phyloP scores from a whole-genome alignment of 306 rosid genomes.

The Fragaria nilgerrensis region DNA sequence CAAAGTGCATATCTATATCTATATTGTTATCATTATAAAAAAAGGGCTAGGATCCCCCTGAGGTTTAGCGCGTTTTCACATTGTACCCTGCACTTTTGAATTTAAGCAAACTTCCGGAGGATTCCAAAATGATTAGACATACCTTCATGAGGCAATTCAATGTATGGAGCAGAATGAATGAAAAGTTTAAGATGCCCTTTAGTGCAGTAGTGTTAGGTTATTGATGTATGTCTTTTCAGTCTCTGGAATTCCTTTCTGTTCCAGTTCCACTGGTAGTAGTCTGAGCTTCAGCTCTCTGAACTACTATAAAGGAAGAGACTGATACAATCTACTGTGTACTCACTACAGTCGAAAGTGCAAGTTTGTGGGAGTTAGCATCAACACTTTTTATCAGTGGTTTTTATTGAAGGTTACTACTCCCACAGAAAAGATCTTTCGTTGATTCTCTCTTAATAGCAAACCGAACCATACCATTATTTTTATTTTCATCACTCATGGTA shows the following conservation, averaged over 20 bases:
- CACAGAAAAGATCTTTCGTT: too few species aligned
- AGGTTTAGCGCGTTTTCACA: neutral
- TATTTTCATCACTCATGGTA: too few species aligned
- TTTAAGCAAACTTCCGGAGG: neutral
- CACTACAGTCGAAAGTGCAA: neutral
- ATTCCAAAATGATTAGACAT: neutral
- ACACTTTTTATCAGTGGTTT: neutral
- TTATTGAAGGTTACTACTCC: neutral
- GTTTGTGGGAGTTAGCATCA: neutral
- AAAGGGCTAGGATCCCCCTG: neutral
- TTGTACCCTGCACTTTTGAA: neutral
- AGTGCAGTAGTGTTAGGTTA: neutral
- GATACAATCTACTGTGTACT: neutral
- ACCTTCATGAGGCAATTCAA: neutral
- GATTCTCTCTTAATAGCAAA: too few species aligned
- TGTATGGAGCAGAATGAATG: neutral
- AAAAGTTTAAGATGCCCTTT: neutral
- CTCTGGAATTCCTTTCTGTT: neutral
- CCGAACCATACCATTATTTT: too few species aligned
- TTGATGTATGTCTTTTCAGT: neutral
- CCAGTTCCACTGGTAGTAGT: neutral
- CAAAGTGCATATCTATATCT: neutral
- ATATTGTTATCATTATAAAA: neutral
- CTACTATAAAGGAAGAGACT: neutral
- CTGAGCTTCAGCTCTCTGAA: neutral